These are phyloP conservation scores for Panicum miliaceum DNA, from an alignment of 176 grass and related monocot genomes.

Conservation along the genomic window DNA sequence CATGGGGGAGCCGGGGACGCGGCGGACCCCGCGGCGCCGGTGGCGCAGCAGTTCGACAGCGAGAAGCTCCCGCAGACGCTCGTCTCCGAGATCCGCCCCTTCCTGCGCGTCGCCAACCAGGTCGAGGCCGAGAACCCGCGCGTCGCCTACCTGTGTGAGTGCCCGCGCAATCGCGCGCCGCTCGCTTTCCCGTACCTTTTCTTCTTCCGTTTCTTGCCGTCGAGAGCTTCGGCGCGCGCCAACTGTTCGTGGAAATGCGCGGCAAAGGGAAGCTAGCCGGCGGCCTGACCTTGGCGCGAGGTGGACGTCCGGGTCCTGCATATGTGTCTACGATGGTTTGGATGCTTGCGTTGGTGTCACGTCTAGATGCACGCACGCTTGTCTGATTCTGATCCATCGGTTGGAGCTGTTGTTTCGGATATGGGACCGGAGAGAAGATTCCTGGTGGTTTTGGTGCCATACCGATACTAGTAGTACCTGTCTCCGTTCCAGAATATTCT, in stretches of 20 bases:
- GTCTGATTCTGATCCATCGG: constrained; percentile 1
- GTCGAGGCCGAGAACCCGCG: constrained; percentile 82
- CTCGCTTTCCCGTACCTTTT: background rate
- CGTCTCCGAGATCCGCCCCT: constrained; percentile 67
- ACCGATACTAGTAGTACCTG: background rate
- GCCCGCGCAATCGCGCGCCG: background rate
- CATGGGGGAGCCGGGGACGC: background rate
- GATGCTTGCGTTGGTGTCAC: background rate
- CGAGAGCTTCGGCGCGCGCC: background rate
- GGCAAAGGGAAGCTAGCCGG: background rate
- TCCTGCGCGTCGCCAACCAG: constrained; percentile 88
- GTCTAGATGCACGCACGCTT: background rate
- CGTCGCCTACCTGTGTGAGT: constrained; percentile 90
- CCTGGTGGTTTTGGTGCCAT: constrained; percentile 21
- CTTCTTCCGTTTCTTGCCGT: background rate
- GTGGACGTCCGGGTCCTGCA: background rate
- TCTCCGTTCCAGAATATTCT: constrained; percentile 42
- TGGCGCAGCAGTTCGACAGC: constrained; percentile 69
- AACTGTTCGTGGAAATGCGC: constrained; percentile 49
- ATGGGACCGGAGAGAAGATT: background rate
- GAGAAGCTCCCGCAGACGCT: constrained; percentile 87
- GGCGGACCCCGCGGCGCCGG: background rate
- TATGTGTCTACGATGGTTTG: background rate
- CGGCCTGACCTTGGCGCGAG: background rate
- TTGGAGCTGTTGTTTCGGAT: background rate